Base-by-base conservation (phyloP, 768 basidiomycete genomes). In the Trametes elegans region DNA sequence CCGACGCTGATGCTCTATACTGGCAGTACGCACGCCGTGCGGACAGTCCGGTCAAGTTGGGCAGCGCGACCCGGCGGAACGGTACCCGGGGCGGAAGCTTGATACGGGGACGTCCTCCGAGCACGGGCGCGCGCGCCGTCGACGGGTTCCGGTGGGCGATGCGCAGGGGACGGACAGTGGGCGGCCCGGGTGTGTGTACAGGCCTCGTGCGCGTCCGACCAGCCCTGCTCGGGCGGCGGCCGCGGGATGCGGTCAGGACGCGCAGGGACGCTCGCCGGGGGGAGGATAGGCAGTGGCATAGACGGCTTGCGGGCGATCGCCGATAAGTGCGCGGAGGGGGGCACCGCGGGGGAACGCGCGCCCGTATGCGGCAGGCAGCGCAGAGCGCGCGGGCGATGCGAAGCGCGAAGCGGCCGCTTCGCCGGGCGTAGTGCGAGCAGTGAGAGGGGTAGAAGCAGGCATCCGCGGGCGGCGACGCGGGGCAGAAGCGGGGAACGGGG, bases 291-390 rank as follows among this genome's bases (percentile, higher is more conserved):
- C 10, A 9, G 5, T 26, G 40, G 18, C 34, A 24, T 26, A 44
- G 34, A 35, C n/a, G 27, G 9, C 24, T 4, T 41, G 36, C 35
- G 53, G 23, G 36, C 9, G 49, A 50, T 45, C 55, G 38, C 55
- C 55, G 55, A 57, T 42, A 32, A 45, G 46, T 57, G 55, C 49
- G 55, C 55, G 55, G 26, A 26, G 51, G 44, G 51, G 51, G 40
- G 42, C 51, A 24, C 38, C 19, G 51, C 51, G 51, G 51, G 55
- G 55, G 49, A 57, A 57, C 49, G 55, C 55, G 43, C 49, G 49
- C 41, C 53, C 48, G 27, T 34, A 55, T 49, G 32, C 19, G 54
- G 54, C 40, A 55, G 24, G 31, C 19, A 18, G 39, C 27, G 16
- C 45, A 26, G 43, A 18, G 42, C 10, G 26, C 38, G 49, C 49